These are phyloP conservation scores for Leptosphaerulina australis DNA, from an alignment of 2,329 filamentous ascomycete species.

Conservation along the genomic window DNA sequence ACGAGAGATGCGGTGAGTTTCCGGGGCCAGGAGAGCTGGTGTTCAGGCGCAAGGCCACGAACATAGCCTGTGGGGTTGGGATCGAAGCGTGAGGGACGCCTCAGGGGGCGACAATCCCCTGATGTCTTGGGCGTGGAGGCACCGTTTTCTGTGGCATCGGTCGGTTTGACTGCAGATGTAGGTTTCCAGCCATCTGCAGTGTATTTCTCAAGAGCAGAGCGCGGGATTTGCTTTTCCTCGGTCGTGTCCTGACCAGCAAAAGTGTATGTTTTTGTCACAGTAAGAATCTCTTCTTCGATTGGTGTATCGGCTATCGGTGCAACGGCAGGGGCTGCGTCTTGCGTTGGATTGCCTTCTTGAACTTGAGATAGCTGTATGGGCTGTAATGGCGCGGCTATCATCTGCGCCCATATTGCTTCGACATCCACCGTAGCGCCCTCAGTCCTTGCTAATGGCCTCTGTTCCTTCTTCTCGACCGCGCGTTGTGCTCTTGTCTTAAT, in stretches of 20 bases:
- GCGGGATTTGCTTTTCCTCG: constrained; percentile 71
- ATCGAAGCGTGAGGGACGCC: constrained; percentile 58
- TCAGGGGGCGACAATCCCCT: constrained; percentile 34
- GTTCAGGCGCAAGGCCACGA: constrained; percentile 53
- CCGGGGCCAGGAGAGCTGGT: constrained; percentile 51
- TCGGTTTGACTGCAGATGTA: constrained; percentile 13
- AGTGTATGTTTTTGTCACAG: constrained; percentile 74
- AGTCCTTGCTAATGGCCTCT: constrained; percentile 57
- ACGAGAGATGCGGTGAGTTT: constrained; percentile 15
- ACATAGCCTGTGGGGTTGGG: constrained; percentile 57
- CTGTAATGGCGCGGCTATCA: constrained; percentile 59
- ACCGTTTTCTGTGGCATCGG: neutral
- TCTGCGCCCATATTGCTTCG: constrained; percentile 71
- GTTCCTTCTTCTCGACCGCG: constrained; percentile 67
- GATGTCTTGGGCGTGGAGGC: constrained; percentile 6
- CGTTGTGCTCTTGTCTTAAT: constrained; percentile 76
- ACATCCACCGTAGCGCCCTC: constrained; percentile 73
- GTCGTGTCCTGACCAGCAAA: constrained; percentile 75
- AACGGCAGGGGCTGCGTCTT: constrained; percentile 19
- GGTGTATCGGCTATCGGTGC: constrained; percentile 16
- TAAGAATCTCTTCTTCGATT: constrained; percentile 54
- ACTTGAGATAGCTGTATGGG: constrained; percentile 28
- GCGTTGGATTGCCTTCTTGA: constrained; percentile 1
- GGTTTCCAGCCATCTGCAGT: constrained; percentile 41
- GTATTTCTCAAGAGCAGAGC: constrained; percentile 38